Base-by-base conservation (phyloP, 495 filamentous ascomycete species). In the Hypoxylon subgilvum region DNA sequence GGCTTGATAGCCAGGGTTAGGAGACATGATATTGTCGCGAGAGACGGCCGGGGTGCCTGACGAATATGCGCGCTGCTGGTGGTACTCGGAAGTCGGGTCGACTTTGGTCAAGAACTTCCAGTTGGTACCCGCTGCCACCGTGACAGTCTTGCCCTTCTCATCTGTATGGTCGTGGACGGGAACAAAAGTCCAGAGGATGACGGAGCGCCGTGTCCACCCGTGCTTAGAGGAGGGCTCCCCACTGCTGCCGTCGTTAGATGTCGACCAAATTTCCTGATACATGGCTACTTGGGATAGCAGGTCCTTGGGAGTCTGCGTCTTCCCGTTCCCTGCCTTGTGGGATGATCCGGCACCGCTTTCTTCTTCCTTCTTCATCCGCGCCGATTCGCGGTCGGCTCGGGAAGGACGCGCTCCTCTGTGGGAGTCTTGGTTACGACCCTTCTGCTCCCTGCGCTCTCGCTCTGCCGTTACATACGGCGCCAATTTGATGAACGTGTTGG, bases 231-330 rank as follows among this genome's bases (percentile, higher is more conserved):
- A 30, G 9, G n/a, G n/a, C n/a, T 46, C 31, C 1, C 38, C 44
- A 12, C 32, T 36, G 16, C 44, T 25, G 1, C 44, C 51, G 8
- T 72, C 54, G 19, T 57, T 69, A 10, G 76, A 74, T 2, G 70
- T 67, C 1, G 76, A 79, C 69, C 65, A 79, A 28, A 81, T 69
- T 66, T 81, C 78, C 51, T 80, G 78, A 61, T 78, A 70, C 77
- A 79, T 81, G 57, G 75, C 74, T 9, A 79, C 78, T 62, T 71
- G 66, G 17, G 70, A 65, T 14, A 79, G 57, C 12, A 81, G 66
- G 18, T 79, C 76, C 61, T 76, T 78, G 18, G 74, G 76, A 9
- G 76, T 75, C 6, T 48, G 63, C 18, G 41, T 45, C 12, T 67
- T 61, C 0, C n/a, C n/a, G 19, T 19, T 27, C 14, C 49, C 49